phyloP scores from a whole-genome alignment of 2,329 filamentous ascomycete species.

The Fusarium keratoplasticum region DNA sequence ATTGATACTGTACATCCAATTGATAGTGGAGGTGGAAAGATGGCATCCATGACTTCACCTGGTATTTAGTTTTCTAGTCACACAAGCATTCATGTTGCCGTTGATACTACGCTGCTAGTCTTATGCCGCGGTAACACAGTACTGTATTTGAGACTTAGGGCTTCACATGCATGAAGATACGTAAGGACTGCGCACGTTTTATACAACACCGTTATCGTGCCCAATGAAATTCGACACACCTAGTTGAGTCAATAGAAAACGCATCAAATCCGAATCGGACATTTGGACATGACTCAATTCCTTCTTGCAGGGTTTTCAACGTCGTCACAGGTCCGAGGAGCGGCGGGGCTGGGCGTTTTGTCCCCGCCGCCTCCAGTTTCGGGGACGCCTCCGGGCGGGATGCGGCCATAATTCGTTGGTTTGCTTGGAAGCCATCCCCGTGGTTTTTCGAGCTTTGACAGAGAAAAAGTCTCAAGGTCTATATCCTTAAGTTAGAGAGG shows the following conservation, averaged over 20 bases:
- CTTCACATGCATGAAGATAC: not conserved
- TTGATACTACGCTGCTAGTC: not conserved
- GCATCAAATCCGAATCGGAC: not conserved
- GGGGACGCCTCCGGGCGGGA: not conserved
- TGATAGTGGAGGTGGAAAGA: not conserved
- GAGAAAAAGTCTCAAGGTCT: too few species aligned
- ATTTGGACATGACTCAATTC: slow-evolving; percentile 23
- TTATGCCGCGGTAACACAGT: not conserved
- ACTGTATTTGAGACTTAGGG: not conserved
- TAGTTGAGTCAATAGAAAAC: not conserved
- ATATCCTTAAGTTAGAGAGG: not conserved
- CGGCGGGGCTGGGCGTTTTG: not conserved
- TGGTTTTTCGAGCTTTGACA: too few species aligned
- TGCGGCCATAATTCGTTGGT: too few species aligned
- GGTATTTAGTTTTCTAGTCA: not conserved
- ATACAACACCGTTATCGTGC: not conserved
- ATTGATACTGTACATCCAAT: not conserved
- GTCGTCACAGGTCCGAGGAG: not conserved
- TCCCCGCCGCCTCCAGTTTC: slow-evolving; percentile 9
- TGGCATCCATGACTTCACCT: not conserved
- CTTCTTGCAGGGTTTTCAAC: not conserved
- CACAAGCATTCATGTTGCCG: not conserved
- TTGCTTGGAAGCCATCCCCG: too few species aligned
- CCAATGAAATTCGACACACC: not conserved
- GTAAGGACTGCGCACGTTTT: not conserved